phyloP scores from a whole-genome alignment of 2,329 filamentous ascomycete genomes.

The Botrytis galanthina region DNA sequence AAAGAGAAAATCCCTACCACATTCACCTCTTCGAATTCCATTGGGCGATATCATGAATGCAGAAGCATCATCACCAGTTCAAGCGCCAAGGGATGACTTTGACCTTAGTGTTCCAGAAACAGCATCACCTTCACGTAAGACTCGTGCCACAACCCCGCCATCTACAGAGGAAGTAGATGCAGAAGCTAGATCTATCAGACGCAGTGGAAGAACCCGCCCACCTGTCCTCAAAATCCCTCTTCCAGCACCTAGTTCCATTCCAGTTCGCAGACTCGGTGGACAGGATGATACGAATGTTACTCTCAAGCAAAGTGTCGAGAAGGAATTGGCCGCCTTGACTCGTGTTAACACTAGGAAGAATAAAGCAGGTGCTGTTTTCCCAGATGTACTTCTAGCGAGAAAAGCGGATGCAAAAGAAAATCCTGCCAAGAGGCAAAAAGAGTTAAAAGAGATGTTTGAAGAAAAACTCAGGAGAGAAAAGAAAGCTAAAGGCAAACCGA shows the following conservation, averaged over 20 bases:
- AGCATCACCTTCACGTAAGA: slow-evolving; percentile 30
- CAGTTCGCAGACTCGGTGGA: slow-evolving; percentile 34
- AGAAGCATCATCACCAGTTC: slow-evolving; percentile 29
- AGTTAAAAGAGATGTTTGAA: slow-evolving; percentile 39
- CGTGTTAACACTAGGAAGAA: slow-evolving; percentile 48
- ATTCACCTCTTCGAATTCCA: slow-evolving; percentile 37
- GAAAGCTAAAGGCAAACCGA: slow-evolving; percentile 29
- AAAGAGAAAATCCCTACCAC: slow-evolving; percentile 35
- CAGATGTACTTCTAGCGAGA: slow-evolving; percentile 35
- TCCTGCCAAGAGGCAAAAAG: slow-evolving; percentile 40
- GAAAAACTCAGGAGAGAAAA: slow-evolving; percentile 31
- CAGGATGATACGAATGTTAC: slow-evolving; percentile 37
- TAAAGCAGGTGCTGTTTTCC: slow-evolving; percentile 42
- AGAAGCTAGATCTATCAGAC: slow-evolving; percentile 31
- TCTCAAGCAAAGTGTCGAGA: slow-evolving; percentile 41
- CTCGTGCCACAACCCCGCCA: slow-evolving; percentile 17
- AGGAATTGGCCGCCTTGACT: slow-evolving; percentile 45
- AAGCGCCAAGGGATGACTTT: slow-evolving; percentile 30
- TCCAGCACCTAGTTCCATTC: slow-evolving; percentile 36
- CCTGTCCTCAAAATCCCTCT: slow-evolving; percentile 32
- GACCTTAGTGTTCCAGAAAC: slow-evolving; percentile 26
- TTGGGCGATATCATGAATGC: slow-evolving; percentile 28
- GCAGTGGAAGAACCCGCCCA: slow-evolving; percentile 37
- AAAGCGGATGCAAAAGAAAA: slow-evolving; percentile 43
- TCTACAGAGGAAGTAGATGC: slow-evolving; percentile 25